phyloP scores from a whole-genome alignment of 345 rosid species.

The Citrus sinensis region DVS_A1.0 CM039165.1:35924001-35924500 shows the following conservation, averaged over 20 bases:
- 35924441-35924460: no score
- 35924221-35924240: neutral
- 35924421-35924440: no score
- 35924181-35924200: neutral
- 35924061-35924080: neutral
- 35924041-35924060: conserved; percentile 4
- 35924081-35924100: neutral
- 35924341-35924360: conserved; percentile 6
- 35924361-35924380: neutral
- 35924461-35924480: no score
- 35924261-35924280: conserved; percentile 10
- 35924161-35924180: neutral
- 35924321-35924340: conserved; percentile 4
- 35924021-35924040: conserved; percentile 13
- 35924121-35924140: neutral
- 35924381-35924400: neutral
- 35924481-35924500: no score
- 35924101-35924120: conserved; percentile 3
- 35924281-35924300: neutral
- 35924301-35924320: conserved; percentile 13
- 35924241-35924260: conserved; percentile 25
- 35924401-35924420: neutral
- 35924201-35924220: neutral
- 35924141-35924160: neutral
- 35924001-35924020: conserved; percentile 4